Evolutionary conservation across 2,329 filamentous ascomycete species (phyloP).

Genomic region (Neofusicoccum umdonicola): DNA sequence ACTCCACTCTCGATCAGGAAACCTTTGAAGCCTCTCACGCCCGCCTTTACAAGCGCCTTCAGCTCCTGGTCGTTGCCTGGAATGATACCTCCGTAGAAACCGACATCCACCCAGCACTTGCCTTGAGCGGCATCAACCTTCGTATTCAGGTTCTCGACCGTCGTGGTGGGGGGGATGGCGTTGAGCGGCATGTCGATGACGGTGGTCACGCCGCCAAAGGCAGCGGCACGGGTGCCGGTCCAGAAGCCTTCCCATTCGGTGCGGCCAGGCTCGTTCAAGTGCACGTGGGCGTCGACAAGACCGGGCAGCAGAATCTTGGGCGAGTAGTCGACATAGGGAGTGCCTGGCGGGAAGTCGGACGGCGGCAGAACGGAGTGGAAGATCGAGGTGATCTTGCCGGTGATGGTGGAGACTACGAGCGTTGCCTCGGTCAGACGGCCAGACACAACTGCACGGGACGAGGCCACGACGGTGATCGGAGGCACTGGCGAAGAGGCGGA

Average conservation of each 20-base stretch:
- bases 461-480: conserved; percentile 73
- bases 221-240: conserved; percentile 89
- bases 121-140: conserved; percentile 81
- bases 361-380: conserved; percentile 70
- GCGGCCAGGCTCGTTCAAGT: conserved; percentile 93
- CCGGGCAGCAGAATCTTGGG: conserved; percentile 84
- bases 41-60: conserved; percentile 74
- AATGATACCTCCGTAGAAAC: conserved; percentile 92
- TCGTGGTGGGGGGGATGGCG: conserved; percentile 94
- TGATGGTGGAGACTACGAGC: conserved; percentile 70
- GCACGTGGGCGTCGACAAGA: conserved; percentile 93
- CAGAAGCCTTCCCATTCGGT: conserved; percentile 99
- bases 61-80: conserved; percentile 83
- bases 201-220: conserved; percentile 93
- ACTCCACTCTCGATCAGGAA: conserved; percentile 97
- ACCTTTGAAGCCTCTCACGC: conserved; percentile 94
- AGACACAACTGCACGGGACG: conserved; percentile 77
- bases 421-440: conserved; percentile 78
- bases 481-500: conserved; percentile 29
- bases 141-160: conserved; percentile 73
- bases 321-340: conserved; percentile 78
- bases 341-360: conserved; percentile 69
- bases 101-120: conserved; percentile 98
- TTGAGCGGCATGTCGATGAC: conserved; percentile 98
- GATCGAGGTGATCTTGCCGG: conserved; percentile 81